phyloP scores from a whole-genome alignment of 2,329 filamentous ascomycete species.

The Fusarium subtropicale region DNA sequence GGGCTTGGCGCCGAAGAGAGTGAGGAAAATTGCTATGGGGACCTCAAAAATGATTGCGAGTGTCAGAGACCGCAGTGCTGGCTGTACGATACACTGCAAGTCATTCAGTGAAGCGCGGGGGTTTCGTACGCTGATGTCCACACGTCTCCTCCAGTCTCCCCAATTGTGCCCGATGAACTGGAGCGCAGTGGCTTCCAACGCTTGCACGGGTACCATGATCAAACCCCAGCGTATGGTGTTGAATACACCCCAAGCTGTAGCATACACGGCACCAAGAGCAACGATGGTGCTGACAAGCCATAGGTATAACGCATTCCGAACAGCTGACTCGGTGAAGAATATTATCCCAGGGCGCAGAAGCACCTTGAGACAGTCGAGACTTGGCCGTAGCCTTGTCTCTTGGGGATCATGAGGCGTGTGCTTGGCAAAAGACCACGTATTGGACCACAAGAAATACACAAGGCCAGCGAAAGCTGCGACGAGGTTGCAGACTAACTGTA shows the following conservation, averaged over 20 bases:
- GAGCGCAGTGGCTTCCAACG: slow-evolving; percentile 72
- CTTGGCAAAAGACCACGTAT: slow-evolving; percentile 41
- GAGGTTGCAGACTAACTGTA: slow-evolving; percentile 71
- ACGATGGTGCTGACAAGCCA: slow-evolving; percentile 77
- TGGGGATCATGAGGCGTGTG: background rate
- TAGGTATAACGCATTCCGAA: slow-evolving; percentile 76
- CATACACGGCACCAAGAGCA: slow-evolving; percentile 71
- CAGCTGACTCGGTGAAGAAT: slow-evolving; percentile 72
- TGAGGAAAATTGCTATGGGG: slow-evolving; percentile 71
- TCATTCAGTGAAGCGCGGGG: slow-evolving; percentile 34
- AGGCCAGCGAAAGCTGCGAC: slow-evolving; percentile 66
- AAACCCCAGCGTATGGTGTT: slow-evolving; percentile 80
- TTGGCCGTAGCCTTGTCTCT: slow-evolving; percentile 49
- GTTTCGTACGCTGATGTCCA: slow-evolving; percentile 41
- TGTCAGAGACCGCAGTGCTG: slow-evolving; percentile 64
- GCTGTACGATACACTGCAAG: slow-evolving; percentile 57
- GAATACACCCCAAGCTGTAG: slow-evolving; percentile 80
- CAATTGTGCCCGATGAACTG: slow-evolving; percentile 75
- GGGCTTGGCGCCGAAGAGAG: slow-evolving; percentile 65
- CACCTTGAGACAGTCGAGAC: slow-evolving; percentile 58
- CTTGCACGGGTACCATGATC: slow-evolving; percentile 77
- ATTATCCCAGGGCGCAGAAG: slow-evolving; percentile 68
- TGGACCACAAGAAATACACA: slow-evolving; percentile 67
- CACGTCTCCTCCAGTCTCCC: slow-evolving; percentile 61
- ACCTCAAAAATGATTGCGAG: slow-evolving; percentile 70